A percentile compares a stretch with the other conserved stretches of the same genome.
Evolutionary conservation across 805 yeast species (phyloP).

Genomic region (Candida xiaguanensis): DNA sequence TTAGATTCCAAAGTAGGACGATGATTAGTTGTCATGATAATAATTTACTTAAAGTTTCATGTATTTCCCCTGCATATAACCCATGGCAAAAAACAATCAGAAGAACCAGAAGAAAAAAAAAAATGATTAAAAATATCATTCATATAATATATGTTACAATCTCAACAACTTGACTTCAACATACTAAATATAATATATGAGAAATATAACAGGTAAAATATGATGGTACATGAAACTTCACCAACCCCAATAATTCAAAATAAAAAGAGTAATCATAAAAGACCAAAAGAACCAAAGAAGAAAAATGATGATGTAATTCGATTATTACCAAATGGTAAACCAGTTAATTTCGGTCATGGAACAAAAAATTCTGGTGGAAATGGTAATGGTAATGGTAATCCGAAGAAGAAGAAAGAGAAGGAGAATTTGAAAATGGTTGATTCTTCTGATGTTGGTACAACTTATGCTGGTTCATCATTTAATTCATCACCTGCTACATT

Average conservation of each 20-base stretch:
- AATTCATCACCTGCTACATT: constrained; percentile 55
- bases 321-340: constrained; percentile 26
- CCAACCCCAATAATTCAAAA: constrained; percentile 23
- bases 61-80: not conserved
- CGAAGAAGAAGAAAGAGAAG: constrained; percentile 8
- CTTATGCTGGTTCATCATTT: constrained; percentile 56
- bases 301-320: constrained; percentile 13
- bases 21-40: constrained; percentile 39
- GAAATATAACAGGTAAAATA: constrained; percentile 8
- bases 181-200: not conserved
- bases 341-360: constrained; percentile 26
- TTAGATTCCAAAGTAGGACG: constrained; percentile 42
- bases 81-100: not conserved
- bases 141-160: not conserved
- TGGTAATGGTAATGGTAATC: constrained; percentile 12
- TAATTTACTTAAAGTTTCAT: not conserved
- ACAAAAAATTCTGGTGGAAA: constrained; percentile 8
- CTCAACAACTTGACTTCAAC: not conserved
- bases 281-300: constrained; percentile 6
- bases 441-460: constrained; percentile 18
- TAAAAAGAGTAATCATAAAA: constrained; percentile 6
- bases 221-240: constrained; percentile 32
- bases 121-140: constrained; percentile 5
- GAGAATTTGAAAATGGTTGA: constrained; percentile 12
- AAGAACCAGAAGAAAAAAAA: constrained; percentile 6